Base-by-base conservation (phyloP, 345 rosid species). In the Turritis glabra region DNA sequence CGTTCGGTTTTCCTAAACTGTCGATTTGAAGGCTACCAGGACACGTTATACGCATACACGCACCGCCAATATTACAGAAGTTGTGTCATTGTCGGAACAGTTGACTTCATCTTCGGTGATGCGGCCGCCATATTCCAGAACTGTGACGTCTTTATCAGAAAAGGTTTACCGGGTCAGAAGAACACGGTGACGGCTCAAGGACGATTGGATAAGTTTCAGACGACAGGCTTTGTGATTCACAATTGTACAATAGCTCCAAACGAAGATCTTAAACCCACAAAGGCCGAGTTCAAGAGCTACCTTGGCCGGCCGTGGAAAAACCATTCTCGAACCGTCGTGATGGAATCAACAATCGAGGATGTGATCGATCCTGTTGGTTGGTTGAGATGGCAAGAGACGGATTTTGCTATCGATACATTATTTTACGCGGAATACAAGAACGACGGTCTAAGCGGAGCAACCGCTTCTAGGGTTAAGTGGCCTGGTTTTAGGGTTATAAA, bases 51-150 rank as follows among this genome's bases (percentile, higher is more conserved):
- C 35, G 94, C 56, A 6, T 94, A 89, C 65, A 79, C 94, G 4
- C 98, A 93, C 72, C 92, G 98, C 6, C 97, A 93, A 48, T 91
- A 74, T 76, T 93, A 87, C 78, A 73, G 85, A 30, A 83, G 89
- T 76, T 91, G 96, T 40, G 86, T 91, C 40, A 77, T 93, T 11
- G 1, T 80, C 0, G 98, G 98, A 5, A 91, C 96, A 0, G 56
- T 88, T 2, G 98, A 94, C 52, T 89, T 94, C 84, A 89, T 94
- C 57, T 91, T 94, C 5, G 98, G 98, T 0, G 98, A 94, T 15
- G 96, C 98, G 0, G 75, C 95, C 0, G 91, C 90, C 0, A 38
- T 94, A 43, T 86, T 94, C 65, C 98, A 94, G 62, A 91, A 90
- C 83, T 91, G 96, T 63, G 60, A 68, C 62, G 83, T 94, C 38